These are phyloP conservation scores for Neocallimastix lanati DNA, from an alignment of 192 early-diverging fungal genomes.

Conservation along the genomic window DNA sequence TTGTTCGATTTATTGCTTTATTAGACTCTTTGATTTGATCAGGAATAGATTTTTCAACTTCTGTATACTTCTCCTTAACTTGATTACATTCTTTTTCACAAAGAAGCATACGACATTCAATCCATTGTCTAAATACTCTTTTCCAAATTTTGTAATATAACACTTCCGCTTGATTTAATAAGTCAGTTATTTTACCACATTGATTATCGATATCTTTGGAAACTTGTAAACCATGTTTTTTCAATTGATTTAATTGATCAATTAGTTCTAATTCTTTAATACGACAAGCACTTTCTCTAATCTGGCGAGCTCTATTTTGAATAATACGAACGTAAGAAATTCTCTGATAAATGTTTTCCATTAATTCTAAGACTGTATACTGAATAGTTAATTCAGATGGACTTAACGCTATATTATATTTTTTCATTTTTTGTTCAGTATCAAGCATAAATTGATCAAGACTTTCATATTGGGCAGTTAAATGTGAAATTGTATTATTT, in stretches of 20 bases:
- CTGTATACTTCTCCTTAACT: neutral
- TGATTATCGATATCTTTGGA: neutral
- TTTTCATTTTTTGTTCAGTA: neutral
- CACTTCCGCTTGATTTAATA: neutral
- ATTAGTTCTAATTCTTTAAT: neutral
- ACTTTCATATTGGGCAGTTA: neutral
- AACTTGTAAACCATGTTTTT: neutral
- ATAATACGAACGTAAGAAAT: neutral
- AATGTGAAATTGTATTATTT: neutral
- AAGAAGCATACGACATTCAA: neutral
- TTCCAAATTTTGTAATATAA: neutral
- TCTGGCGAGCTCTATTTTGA: neutral
- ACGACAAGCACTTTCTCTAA: neutral
- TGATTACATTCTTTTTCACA: neutral
- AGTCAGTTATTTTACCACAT: neutral
- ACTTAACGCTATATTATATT: neutral
- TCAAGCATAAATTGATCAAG: neutral
- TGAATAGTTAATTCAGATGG: neutral
- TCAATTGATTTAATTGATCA: neutral
- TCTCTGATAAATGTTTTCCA: neutral
- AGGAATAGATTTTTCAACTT: neutral
- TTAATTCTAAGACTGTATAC: neutral
- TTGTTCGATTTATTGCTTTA: neutral
- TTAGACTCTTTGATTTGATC: neutral
- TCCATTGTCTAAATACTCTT: neutral